Evolutionary conservation across 2,329 filamentous ascomycete species (phyloP), one percentile per base, ranked within the genome.

Genomic region (Metarhizium humberi): DNA sequence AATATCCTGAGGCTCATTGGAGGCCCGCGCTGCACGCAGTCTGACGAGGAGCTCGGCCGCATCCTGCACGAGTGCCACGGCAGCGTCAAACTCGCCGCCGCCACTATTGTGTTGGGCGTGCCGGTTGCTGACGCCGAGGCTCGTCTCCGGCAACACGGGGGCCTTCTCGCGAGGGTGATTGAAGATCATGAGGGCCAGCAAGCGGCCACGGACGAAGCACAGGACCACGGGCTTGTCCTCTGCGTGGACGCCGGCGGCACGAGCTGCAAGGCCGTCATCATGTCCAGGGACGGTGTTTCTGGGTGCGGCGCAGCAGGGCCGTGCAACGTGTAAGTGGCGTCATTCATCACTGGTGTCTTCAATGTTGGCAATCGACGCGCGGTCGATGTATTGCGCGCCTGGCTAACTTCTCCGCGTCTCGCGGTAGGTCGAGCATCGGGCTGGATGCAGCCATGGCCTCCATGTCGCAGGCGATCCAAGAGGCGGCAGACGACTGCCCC

Each of bases 241-340:
- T 74, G 72, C 42, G 65, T 75, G 18, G 73, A 75, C 60, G 72
- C 71, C 0, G 73, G 73, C 16, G 73, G 72, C 1, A 72, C 65
- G 3, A 74, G 73, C 57, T 74, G 72, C 56, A 71, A 69, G 32
- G 73, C 72, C n/a, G 65, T 64, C 2, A 56, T 72, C 11, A 56
- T 69, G 5, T 62, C 65, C 14, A 6, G 55, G 1, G 53, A 61
- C 18, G 67, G 67, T 2, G 49, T 58, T 4, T 51, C 60, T 0
- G 66, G 64, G 2, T 59, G 59, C 29, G 71, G 71, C 5, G 63
- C 62, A 36, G 63, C 67, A 40, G 70, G 71, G 6, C 55, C 55
- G 8, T 53, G 2, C 53, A 75, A 75, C 60, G 57, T 74, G 70
- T 73, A 64, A 54, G 67, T 60, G 13, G 3, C 43, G 6, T 52